Conservation (phyloP, 306 rosid species). For the Lathyrus oleraceus region DNA sequence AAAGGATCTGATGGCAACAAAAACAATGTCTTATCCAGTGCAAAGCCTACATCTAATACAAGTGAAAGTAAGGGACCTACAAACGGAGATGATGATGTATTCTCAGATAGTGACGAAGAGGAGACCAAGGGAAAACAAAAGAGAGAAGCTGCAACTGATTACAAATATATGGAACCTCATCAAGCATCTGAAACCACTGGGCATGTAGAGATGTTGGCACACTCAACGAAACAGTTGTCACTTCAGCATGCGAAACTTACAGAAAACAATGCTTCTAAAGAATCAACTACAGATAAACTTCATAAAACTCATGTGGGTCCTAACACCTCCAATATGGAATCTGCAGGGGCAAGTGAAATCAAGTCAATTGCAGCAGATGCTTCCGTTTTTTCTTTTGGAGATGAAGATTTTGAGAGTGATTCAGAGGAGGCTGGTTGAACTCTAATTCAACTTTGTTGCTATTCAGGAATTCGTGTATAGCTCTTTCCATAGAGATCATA, state of each 20-base stretch:
- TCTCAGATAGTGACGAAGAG: constrained; percentile 90
- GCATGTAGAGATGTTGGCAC: constrained; percentile 39
- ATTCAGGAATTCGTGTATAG: constrained; percentile 21
- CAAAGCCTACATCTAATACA: constrained; percentile 41
- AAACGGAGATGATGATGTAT: constrained; percentile 72
- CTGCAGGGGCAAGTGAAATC: constrained; percentile 55
- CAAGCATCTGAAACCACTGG: constrained; percentile 47
- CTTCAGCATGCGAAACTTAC: constrained; percentile 39
- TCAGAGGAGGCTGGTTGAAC: constrained; percentile 27
- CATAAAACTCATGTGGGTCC: constrained; percentile 34
- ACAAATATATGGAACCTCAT: constrained; percentile 36
- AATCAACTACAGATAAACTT: constrained; percentile 36
- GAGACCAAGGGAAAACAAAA: constrained; percentile 39
- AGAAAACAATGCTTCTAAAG: constrained; percentile 37
- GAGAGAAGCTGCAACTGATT: constrained; percentile 35
- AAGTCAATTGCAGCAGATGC: constrained; percentile 98
- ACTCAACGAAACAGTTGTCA: constrained; percentile 41
- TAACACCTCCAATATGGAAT: constrained; percentile 40
- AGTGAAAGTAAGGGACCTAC: constrained; percentile 38
- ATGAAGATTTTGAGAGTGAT: constrained; percentile 92
- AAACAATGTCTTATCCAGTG: constrained; percentile 1
- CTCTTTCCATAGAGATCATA: constrained; percentile 11
- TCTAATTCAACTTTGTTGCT: not conserved
- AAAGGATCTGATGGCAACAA: constrained; percentile 51
- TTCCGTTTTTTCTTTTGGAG: constrained; percentile 88